Conservation (phyloP, 306 rosid genomes). For the Cicer chorassanicum region DNA sequence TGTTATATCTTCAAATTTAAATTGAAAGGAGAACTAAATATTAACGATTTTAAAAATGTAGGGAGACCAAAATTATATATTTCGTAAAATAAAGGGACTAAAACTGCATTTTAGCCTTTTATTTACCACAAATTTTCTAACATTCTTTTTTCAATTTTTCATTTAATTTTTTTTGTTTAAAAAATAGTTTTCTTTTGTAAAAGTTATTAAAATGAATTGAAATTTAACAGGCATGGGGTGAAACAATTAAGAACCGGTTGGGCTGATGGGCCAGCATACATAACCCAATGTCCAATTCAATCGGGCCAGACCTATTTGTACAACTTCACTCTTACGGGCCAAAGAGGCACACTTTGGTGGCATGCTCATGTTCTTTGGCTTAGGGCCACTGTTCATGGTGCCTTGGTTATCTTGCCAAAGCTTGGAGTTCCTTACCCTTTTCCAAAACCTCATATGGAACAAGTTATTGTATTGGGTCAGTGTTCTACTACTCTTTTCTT, state of each 20-base stretch:
- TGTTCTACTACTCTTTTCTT: background rate
- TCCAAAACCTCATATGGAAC: conserved; percentile 71
- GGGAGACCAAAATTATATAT: too few relatives aligned
- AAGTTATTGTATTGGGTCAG: conserved; percentile 62
- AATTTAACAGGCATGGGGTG: conserved; percentile 72
- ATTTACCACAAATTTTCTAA: background rate
- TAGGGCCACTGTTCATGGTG: conserved; percentile 84
- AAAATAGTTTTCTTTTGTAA: background rate
- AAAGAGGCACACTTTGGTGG: conserved; percentile 93
- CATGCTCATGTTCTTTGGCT: conserved; percentile 95
- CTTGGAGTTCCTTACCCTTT: conserved; percentile 90
- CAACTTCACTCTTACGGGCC: conserved; percentile 86
- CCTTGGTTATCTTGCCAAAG: conserved; percentile 77
- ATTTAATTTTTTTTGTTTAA: background rate
- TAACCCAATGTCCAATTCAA: conserved; percentile 92
- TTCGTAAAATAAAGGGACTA: too few relatives aligned
- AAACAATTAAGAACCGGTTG: conserved; percentile 79
- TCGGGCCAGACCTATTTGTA: conserved; percentile 63
- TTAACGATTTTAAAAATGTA: too few relatives aligned
- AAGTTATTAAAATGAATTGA: background rate
- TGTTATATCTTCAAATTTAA: too few relatives aligned
- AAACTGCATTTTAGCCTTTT: too few relatives aligned
- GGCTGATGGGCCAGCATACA: conserved; percentile 95
- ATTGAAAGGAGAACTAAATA: too few relatives aligned
- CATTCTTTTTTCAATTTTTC: background rate